These are phyloP conservation scores for Hirschioporus abietinus DNA, from an alignment of 768 basidiomycete species.

Conservation along the genomic window DNA sequence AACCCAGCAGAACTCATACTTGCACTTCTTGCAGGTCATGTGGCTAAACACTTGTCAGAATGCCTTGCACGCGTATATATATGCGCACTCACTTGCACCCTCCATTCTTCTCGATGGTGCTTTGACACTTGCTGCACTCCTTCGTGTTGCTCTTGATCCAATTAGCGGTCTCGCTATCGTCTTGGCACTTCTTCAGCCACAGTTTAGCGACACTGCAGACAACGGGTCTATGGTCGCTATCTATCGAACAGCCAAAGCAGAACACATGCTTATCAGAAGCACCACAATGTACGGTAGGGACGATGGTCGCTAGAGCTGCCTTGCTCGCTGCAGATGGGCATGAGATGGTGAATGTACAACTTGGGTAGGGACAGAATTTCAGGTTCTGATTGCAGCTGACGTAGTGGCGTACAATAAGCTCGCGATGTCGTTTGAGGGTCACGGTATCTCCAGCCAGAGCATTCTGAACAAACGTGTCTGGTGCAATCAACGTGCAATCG, in stretches of 20 bases:
- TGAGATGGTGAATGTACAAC: slow-evolving; percentile 90
- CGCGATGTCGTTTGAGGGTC: slow-evolving; percentile 69
- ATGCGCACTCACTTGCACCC: slow-evolving; percentile 88
- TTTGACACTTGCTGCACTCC: slow-evolving; percentile 93
- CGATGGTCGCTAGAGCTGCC: slow-evolving; percentile 65
- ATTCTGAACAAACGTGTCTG: slow-evolving; percentile 56
- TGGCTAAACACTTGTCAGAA: slow-evolving; percentile 51
- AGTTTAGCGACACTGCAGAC: slow-evolving; percentile 83
- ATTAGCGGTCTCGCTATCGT: slow-evolving; percentile 97
- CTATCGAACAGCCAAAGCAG: slow-evolving; percentile 91
- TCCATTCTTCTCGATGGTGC: slow-evolving; percentile 99
- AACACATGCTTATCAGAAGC: slow-evolving; percentile 67
- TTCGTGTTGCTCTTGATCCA: slow-evolving; percentile 99
- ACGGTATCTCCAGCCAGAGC: slow-evolving; percentile 51
- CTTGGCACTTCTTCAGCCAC: slow-evolving; percentile 96
- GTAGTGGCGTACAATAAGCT: slow-evolving; percentile 85
- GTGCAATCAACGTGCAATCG: slow-evolving; percentile 58
- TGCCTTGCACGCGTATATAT: slow-evolving; percentile 7
- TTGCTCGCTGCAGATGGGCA: slow-evolving; percentile 79
- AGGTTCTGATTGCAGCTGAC: slow-evolving; percentile 78
- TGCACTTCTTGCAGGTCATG: slow-evolving; percentile 99
- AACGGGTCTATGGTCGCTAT: slow-evolving; percentile 88
- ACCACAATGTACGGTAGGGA: slow-evolving; percentile 87
- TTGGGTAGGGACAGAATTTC: slow-evolving; percentile 93
- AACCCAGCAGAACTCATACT: slow-evolving; percentile 98